phyloP scores from a whole-genome alignment of 441 rosid genomes.

The Populus tomentosa region DNA sequence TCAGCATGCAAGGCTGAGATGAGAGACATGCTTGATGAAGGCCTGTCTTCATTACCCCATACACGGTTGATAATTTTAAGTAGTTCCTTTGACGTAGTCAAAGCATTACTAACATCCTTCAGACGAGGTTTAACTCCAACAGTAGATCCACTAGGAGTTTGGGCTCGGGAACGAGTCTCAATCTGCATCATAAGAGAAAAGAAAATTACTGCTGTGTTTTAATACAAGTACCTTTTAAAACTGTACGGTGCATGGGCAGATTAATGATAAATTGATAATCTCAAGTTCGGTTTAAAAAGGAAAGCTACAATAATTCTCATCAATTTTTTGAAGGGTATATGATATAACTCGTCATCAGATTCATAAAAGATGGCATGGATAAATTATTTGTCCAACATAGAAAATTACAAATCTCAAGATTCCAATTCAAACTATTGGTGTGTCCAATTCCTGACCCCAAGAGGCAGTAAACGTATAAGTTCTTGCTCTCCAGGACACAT shows the following conservation, averaged over 20 bases:
- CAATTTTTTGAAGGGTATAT: not conserved
- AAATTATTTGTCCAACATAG: not conserved
- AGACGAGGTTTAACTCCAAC: conserved; percentile 63
- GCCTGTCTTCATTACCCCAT: conserved; percentile 88
- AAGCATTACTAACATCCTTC: conserved; percentile 89
- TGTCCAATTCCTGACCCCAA: not conserved
- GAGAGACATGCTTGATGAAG: conserved; percentile 89
- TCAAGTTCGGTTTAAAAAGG: not conserved
- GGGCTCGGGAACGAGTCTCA: conserved; percentile 77
- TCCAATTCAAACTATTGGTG: not conserved
- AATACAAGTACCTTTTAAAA: not conserved
- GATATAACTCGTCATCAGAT: not conserved
- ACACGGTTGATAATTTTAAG: conserved; percentile 86
- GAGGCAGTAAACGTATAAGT: not conserved
- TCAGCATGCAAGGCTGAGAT: conserved; percentile 93
- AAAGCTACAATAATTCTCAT: not conserved
- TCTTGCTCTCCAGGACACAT: not conserved
- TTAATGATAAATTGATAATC: not conserved
- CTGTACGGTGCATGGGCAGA: not conserved
- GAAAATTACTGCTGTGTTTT: not conserved
- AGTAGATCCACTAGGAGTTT: conserved; percentile 70
- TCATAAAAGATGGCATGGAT: not conserved
- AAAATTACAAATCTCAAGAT: not conserved
- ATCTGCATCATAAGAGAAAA: conserved; percentile 41
- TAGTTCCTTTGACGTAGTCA: conserved; percentile 94